Base-by-base conservation (phyloP, 2,329 filamentous ascomycete genomes). In the Dryadomyces quercus-mongolicae region DNA sequence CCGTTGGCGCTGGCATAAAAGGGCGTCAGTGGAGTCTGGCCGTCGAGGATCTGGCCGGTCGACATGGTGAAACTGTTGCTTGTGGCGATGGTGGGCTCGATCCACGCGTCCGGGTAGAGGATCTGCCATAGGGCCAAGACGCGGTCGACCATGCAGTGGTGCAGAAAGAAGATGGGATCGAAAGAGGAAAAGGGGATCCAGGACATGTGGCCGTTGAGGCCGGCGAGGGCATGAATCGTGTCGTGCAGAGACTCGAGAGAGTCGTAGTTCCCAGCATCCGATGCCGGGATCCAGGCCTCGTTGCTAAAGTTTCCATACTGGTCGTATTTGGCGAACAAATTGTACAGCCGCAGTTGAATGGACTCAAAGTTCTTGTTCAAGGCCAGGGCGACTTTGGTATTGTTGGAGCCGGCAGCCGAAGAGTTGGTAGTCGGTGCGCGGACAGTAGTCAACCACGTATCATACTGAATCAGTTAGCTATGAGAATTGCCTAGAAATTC, bases 151-250 rank as follows among this genome's bases (percentile, higher is more conserved):
- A 86, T 90, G 58, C 74, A 71, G 62, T 92, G 88, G 62, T 92
- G 86, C 9, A 92, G 69, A 68, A 84, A 87, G 68, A 85, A 87
- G 67, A 92, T 70, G 0, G 88, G 88, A 63, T 94, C 88, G 64
- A 88, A 94, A 0, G 85, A 79, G 1, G 87, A 86, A 60, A 85
- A 85, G 18, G 82, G 80, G 36, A 83, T 80, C 65, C 80, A 85
- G 45, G 77, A 80, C 79, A 86, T 85, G 61, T 88, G 85, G 1
- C 85, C 84, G 40, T 75, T 74, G 69, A 68, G 72, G 36, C 78
- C 86, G 3, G 76, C 72, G 50, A 77, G 72, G 36, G 75, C 75
- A 59, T 86, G 82, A 43, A 86, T 72, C 12, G 75, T 73, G 62
- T 85, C 81, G 60, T 86, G 82, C 4, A 86, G 67, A 1, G 77